These are phyloP conservation scores for Cymodocea nodosa DNA, from an alignment of 116 monocot species.

Conservation along the genomic window DNA sequence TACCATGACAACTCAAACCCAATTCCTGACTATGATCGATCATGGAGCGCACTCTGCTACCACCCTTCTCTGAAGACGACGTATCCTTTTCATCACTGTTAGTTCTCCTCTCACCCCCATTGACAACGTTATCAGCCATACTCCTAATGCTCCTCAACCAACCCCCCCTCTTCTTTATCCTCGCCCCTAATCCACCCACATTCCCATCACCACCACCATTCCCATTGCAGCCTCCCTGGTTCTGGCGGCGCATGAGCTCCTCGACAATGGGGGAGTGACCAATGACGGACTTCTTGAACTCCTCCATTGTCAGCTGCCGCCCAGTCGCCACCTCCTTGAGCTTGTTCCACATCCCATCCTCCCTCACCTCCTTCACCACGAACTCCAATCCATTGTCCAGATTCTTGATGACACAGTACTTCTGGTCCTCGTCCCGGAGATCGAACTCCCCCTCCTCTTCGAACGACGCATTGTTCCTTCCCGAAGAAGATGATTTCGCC, in stretches of 20 bases:
- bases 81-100: constrained; percentile 66
- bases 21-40: constrained; percentile 71
- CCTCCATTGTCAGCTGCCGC: constrained; percentile 88
- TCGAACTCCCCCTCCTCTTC: constrained; percentile 14
- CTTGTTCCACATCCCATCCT: constrained; percentile 67
- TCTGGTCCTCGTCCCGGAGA: constrained; percentile 1
- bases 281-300: constrained; percentile 63
- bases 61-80: constrained; percentile 67
- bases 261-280: constrained; percentile 87
- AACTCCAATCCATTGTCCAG: constrained; percentile 83
- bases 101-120: constrained; percentile 31
- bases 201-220: constrained; percentile 4
- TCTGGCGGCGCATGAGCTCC: constrained; percentile 89
- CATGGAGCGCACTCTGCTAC: constrained; percentile 62
- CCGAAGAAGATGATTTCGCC: constrained; percentile 16
- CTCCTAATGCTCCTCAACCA: constrained; percentile 75
- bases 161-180: constrained; percentile 43
- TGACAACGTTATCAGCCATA: constrained; percentile 24
- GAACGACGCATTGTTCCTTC: neutral
- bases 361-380: constrained; percentile 66
- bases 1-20: constrained; percentile 12
- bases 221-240: constrained; percentile 6
- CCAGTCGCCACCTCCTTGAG: constrained; percentile 71
- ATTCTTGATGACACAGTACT: constrained; percentile 54
- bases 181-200: constrained; percentile 10